Evolutionary conservation across 2,329 filamentous ascomycete species (phyloP).

Genomic region (Ilyonectria mors-panacis): DNA sequence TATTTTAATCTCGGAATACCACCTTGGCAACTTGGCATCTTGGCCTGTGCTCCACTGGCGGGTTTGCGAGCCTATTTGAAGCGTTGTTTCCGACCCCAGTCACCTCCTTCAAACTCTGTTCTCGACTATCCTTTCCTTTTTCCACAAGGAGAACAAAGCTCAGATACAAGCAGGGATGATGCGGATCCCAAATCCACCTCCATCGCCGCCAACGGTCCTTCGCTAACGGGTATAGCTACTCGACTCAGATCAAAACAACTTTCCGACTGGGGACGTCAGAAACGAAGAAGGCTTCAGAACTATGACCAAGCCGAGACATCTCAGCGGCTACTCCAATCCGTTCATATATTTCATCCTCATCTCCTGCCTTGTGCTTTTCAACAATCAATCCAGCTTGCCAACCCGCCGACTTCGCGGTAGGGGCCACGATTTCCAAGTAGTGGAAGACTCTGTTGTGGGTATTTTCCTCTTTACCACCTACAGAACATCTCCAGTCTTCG

Average conservation of each 20-base stretch:
- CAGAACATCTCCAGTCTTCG: background rate
- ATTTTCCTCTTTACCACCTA: background rate
- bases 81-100: background rate
- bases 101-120: no score
- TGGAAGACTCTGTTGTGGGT: background rate
- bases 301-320: background rate
- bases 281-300: background rate
- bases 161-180: no score
- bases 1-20: background rate
- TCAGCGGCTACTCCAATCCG: background rate
- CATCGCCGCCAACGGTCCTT: no score
- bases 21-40: background rate
- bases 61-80: background rate
- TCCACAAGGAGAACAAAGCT: background rate
- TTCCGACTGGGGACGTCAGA: no score
- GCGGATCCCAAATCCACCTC: no score
- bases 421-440: background rate
- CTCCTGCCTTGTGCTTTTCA: background rate
- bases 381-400: constrained; percentile 1
- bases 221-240: background rate
- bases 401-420: background rate
- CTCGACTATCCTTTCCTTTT: background rate
- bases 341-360: background rate
- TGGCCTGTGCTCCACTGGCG: background rate
- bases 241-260: background rate